phyloP scores from a whole-genome alignment of 768 basidiomycete genomes.

The Boletus barrowsii region DNA sequence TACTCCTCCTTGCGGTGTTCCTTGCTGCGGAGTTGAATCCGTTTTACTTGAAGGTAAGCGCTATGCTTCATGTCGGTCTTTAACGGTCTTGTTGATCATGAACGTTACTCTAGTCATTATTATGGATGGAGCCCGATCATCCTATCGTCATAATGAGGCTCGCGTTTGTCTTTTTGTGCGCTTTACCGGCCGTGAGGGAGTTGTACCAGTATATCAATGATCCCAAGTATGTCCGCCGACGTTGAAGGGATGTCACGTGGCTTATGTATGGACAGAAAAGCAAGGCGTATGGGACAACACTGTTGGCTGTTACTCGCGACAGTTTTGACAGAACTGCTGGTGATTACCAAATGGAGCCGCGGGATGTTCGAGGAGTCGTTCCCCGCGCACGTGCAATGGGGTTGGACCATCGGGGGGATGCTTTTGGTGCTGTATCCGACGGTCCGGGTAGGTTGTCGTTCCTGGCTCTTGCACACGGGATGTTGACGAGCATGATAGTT shows the following conservation, averaged over 20 bases:
- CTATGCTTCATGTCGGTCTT: conserved; percentile 9
- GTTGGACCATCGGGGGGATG: conserved; percentile 59
- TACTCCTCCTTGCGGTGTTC: conserved; percentile 72
- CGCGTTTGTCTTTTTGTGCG: conserved; percentile 78
- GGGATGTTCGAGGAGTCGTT: conserved; percentile 66
- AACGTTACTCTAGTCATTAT: conserved; percentile 41
- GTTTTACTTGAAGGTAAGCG: conserved; percentile 78
- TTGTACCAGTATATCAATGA: conserved; percentile 81
- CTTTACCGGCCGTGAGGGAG: conserved; percentile 82
- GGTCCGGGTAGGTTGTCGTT: conserved; percentile 49
- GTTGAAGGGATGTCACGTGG: not conserved
- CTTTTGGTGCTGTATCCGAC: conserved; percentile 68
- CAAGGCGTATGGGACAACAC: conserved; percentile 88
- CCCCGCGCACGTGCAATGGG: conserved; percentile 59
- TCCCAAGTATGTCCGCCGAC: conserved; percentile 54
- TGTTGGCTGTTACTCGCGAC: conserved; percentile 85
- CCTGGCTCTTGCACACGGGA: not conserved
- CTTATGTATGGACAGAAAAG: conserved; percentile 47
- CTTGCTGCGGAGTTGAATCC: conserved; percentile 84
- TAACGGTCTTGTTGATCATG: conserved; percentile 23
- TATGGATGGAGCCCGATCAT: conserved; percentile 92
- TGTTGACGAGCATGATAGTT: conserved; percentile 44
- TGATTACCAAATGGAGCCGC: conserved; percentile 79
- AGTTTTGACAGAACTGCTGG: conserved; percentile 76
- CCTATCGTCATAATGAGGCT: conserved; percentile 74